phyloP scores from a whole-genome alignment of 176 grass and related monocot species.

The Cocos nucifera region DNA sequence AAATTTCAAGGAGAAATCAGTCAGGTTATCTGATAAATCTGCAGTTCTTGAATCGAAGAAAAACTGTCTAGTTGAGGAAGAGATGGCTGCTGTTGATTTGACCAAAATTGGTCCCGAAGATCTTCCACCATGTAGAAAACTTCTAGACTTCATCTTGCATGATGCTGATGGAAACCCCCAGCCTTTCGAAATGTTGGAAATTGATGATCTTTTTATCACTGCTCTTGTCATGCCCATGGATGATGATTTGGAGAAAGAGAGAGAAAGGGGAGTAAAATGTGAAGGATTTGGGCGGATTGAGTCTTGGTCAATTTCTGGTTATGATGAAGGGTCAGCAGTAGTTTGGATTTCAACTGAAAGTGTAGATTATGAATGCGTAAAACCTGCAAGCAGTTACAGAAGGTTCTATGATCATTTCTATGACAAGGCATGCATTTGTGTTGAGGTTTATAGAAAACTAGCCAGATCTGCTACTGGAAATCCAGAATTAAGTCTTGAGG shows the following conservation, averaged over 20 bases:
- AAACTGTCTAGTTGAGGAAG: conserved; percentile 62
- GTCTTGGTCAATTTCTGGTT: conserved; percentile 89
- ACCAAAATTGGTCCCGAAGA: conserved; percentile 74
- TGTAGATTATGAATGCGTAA: conserved; percentile 97
- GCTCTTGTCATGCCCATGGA: conserved; percentile 86
- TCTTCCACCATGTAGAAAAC: conserved; percentile 59
- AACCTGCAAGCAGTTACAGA: conserved; percentile 77
- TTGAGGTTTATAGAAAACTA: conserved; percentile 88
- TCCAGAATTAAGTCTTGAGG: conserved; percentile 62
- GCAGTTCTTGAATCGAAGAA: conserved; percentile 44
- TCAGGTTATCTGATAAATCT: conserved; percentile 29
- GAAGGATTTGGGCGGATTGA: conserved; percentile 97
- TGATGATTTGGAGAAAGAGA: conserved; percentile 77
- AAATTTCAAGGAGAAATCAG: conserved; percentile 73
- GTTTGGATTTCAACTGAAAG: conserved; percentile 92
- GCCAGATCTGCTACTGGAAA: conserved; percentile 69
- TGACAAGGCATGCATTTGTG: conserved; percentile 87
- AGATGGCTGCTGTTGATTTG: conserved; percentile 70
- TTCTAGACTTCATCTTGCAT: conserved; percentile 84
- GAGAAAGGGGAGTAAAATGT: conserved; percentile 81
- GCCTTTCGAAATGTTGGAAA: conserved; percentile 98
- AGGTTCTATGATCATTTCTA: conserved; percentile 78
- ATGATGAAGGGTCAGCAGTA: conserved; percentile 85
- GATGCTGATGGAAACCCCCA: conserved; percentile 81
- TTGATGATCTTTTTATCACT: conserved; percentile 87